Evolutionary conservation across 1,139 yeast species (phyloP).

Genomic region (Protomyces gravidus): DNA sequence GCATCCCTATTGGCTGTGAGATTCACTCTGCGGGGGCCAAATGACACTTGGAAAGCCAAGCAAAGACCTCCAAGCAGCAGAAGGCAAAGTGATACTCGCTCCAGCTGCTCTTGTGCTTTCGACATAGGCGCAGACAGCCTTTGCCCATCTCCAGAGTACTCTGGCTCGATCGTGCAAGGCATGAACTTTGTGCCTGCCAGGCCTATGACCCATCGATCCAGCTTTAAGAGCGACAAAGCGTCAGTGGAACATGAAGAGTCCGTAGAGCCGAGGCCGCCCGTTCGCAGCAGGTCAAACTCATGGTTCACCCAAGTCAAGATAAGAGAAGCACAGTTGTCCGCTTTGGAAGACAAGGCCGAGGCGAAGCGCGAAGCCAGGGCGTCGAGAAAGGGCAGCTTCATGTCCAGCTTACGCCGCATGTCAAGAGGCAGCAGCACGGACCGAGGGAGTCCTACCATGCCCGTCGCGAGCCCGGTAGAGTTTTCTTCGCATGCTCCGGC

Average conservation of each 20-base stretch:
- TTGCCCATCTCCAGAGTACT: no score
- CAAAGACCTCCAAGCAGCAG: no score
- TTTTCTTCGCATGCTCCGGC: constrained; percentile 2
- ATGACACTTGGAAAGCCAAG: no score
- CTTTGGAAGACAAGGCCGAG: constrained; percentile 20
- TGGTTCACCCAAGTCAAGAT: constrained; percentile 23
- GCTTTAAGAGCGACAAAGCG: background rate
- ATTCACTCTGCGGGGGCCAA: no score
- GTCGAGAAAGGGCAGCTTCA: constrained; percentile 4
- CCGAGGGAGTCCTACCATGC: constrained; percentile 1
- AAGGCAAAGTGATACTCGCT: no score
- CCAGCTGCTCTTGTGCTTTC: no score
- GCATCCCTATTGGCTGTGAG: no score
- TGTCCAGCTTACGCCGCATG: constrained; percentile 8
- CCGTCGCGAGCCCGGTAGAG: background rate
- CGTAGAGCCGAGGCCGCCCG: background rate
- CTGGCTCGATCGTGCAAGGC: no score
- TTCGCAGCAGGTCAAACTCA: constrained; percentile 14
- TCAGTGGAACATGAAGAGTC: background rate
- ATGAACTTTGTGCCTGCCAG: background rate
- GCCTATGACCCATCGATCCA: background rate
- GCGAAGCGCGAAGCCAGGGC: constrained; percentile 13
- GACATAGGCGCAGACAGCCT: no score
- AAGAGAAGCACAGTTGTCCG: constrained; percentile 20
- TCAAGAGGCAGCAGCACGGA: constrained; percentile 10